Evolutionary conservation across 2,329 filamentous ascomycete genomes (phyloP), one percentile per base, ranked within the genome.

Genomic region (Drechmeria coniospora): DNA sequence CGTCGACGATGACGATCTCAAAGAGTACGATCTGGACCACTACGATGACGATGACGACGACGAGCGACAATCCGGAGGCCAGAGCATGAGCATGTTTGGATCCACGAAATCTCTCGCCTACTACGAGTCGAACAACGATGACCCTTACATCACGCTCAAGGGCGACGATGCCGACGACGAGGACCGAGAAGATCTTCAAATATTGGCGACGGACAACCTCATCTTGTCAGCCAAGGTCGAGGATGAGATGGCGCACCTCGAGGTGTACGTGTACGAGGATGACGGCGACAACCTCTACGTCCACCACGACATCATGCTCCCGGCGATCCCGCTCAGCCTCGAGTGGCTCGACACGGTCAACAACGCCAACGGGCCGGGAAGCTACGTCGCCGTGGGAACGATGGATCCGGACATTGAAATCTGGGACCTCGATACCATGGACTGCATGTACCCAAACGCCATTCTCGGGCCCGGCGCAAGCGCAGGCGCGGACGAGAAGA

Each of bases 371-470:
- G 64, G 70, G 15, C 68, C 65, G 27, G 90, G 81, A 31, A 98
- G 93, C 58, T 94, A 87, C 41, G 86, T 93, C 14, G 90, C 90
- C 5, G 73, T 98, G 21, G 90, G 86, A 32, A 95, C 90, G 4
- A 93, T 95, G 74, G 87, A 95, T 47, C 87, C 90, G 2, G 90
- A 98, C 46, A 98, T 98, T 42, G 90, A 98, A 60, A 75, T 98
- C 29, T 98, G 90, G 90, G 86, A 98, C 49, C 64, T 98, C 29
- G 90, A 98, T 50, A 79, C 84, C 6, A 74, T 98, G 28, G 90
- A 98, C 58, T 81, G 79, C 71, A 92, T 98, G 80, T 98, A 94
- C 48, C 90, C 90, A 14, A 92, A 93, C 49, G 86, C 87, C 8
- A 92, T 98, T 37, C 72, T 98, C 5, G 90, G 90, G 8, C 79